These are phyloP conservation scores for Hygrophorus russula DNA, from an alignment of 768 basidiomycete species.

Conservation along the genomic window DNA sequence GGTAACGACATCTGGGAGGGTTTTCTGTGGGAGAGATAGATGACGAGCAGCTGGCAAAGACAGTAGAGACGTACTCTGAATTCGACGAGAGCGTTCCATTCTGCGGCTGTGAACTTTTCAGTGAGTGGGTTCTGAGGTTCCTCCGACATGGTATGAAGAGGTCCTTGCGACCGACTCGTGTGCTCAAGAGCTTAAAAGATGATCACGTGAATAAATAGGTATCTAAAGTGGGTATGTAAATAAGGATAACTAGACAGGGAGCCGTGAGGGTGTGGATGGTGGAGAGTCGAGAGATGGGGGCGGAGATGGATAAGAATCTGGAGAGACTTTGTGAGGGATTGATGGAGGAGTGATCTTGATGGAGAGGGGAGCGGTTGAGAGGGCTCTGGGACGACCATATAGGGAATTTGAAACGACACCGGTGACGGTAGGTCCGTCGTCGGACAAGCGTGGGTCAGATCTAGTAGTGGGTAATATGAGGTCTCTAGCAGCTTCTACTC, in stretches of 20 bases:
- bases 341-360: conserved; percentile 9
- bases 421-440: too few species aligned
- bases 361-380: conserved; percentile 3
- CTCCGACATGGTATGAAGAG: too few species aligned
- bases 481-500: conserved; percentile 62
- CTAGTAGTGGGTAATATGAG: conserved; percentile 61
- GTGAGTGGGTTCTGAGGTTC: conserved; percentile 69
- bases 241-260: conserved; percentile 3
- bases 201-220: neutral
- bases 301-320: conserved; percentile 33
- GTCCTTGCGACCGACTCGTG: too few species aligned
- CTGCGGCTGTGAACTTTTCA: conserved; percentile 53
- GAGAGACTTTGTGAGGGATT: conserved; percentile 7
- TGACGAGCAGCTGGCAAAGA: neutral
- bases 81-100: conserved; percentile 59
- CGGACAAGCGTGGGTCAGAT: conserved; percentile 42
- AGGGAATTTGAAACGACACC: too few species aligned
- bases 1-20: conserved; percentile 42
- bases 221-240: neutral
- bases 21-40: conserved; percentile 15
- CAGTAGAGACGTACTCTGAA: conserved; percentile 40
- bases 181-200: neutral
- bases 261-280: conserved; percentile 12
- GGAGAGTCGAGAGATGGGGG: conserved; percentile 34
- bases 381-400: neutral